These are phyloP conservation scores for Aureobasidium pullulans DNA, from an alignment of 2,329 filamentous ascomycete genomes.

Conservation along the genomic window DNA sequence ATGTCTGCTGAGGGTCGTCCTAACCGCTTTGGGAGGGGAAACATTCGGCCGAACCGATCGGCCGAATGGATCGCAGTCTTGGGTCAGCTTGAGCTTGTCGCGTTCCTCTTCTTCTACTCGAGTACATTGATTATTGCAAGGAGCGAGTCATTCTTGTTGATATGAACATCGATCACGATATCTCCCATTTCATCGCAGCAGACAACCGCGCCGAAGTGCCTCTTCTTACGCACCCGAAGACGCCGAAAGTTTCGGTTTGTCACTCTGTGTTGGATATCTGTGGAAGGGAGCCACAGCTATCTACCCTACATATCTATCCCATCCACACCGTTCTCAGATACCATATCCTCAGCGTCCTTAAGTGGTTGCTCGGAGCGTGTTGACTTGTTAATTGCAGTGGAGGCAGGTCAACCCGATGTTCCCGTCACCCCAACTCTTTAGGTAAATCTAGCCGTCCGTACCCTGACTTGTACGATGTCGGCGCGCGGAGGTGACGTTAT, in stretches of 20 bases:
- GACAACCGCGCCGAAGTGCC: not conserved
- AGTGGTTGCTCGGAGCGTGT: not conserved
- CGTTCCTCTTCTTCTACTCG: not conserved
- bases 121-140: not conserved
- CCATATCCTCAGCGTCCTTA: not conserved
- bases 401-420: not conserved
- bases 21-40: not conserved
- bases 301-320: not conserved
- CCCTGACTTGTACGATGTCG: not conserved
- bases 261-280: not conserved
- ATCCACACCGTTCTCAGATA: not conserved
- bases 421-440: slow-evolving; percentile 1
- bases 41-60: not conserved
- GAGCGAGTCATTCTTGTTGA: too few relatives aligned
- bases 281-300: not conserved
- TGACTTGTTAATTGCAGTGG: not conserved
- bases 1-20: not conserved
- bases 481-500: not conserved
- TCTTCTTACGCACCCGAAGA: not conserved
- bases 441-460: slow-evolving; percentile 5
- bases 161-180: not conserved
- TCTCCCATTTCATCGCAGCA: not conserved
- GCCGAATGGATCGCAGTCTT: not conserved
- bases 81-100: not conserved
- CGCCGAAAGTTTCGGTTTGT: not conserved